Percentiles rank a stretch among this genome's conserved stretches.
phyloP scores from a whole-genome alignment of 345 rosid genomes.

The Noccaea caerulescens region DNA sequence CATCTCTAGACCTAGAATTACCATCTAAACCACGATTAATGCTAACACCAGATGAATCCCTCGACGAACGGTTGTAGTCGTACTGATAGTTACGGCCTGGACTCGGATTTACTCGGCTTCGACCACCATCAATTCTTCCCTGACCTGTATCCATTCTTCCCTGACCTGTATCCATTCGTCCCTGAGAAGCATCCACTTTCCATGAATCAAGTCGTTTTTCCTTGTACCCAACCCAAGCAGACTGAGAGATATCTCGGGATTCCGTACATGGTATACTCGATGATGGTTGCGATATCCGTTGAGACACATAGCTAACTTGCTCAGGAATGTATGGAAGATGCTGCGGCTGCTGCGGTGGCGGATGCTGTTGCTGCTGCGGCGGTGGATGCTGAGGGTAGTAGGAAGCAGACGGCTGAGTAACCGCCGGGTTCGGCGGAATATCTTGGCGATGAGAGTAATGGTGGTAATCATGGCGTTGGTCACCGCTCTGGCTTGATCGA shows the following conservation, averaged over 20 bases:
- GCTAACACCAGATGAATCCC: conserved; percentile 40
- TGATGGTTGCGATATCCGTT: conserved; percentile 34
- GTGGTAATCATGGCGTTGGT: conserved; percentile 22
- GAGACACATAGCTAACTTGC: conserved; percentile 47
- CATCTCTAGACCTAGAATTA: conserved; percentile 58
- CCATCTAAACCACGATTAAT: conserved; percentile 52
- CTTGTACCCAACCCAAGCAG: conserved; percentile 41
- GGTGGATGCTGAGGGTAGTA: conserved; percentile 41
- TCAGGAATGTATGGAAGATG: conserved; percentile 44
- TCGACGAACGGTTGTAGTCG: conserved; percentile 48
- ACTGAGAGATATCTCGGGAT: conserved; percentile 36
- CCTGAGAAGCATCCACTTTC: conserved; percentile 32
- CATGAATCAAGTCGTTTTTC: conserved; percentile 40
- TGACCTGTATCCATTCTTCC: conserved; percentile 25
- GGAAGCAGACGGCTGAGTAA: conserved; percentile 40
- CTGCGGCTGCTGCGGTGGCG: conserved; percentile 29
- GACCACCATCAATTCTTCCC: conserved; percentile 38
- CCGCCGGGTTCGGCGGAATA: conserved; percentile 19
- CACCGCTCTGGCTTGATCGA: conserved; percentile 26
- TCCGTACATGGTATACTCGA: conserved; percentile 34
- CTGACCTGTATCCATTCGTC: conserved; percentile 5
- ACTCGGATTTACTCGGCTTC: conserved; percentile 24
- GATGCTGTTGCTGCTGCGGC: conserved; percentile 39
- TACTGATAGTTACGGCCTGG: conserved; percentile 44
- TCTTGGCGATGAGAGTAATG: conserved; percentile 44